Evolutionary conservation across 495 filamentous ascomycete genomes (phyloP).

Genomic region (Penicillium fimorum): DNA sequence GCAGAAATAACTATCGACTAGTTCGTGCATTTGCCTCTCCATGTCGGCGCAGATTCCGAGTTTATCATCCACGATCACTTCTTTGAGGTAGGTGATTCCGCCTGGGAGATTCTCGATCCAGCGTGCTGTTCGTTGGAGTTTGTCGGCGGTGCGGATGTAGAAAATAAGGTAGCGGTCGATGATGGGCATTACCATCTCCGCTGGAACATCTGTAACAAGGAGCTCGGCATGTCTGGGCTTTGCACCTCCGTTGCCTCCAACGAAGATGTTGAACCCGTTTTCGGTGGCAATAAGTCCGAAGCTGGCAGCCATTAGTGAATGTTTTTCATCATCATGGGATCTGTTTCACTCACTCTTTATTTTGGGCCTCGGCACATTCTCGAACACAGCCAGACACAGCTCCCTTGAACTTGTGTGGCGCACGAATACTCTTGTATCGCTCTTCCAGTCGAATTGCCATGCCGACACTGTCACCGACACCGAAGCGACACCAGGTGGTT

Average conservation of each 20-base stretch:
- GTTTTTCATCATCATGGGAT: constrained; percentile 1
- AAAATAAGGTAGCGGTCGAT: constrained; percentile 93
- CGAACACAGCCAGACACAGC: constrained; percentile 90
- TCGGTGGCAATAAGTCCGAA: constrained; percentile 95
- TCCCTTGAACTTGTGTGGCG: constrained; percentile 92
- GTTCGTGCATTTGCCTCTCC: constrained; percentile 84
- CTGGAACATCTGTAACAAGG: constrained; percentile 86
- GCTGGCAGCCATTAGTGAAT: constrained; percentile 38
- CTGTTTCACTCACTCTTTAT: constrained; percentile 68
- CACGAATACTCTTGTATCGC: constrained; percentile 89
- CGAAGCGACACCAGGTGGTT: constrained; percentile 92
- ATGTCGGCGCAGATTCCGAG: constrained; percentile 85
- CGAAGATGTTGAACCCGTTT: constrained; percentile 94
- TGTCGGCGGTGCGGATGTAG: constrained; percentile 96
- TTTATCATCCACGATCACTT: constrained; percentile 85
- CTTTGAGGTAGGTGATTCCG: constrained; percentile 78
- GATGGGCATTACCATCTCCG: constrained; percentile 81
- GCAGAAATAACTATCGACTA: constrained; percentile 89
- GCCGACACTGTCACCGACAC: constrained; percentile 93
- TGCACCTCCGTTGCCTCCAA: constrained; percentile 89
- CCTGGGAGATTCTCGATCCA: constrained; percentile 90
- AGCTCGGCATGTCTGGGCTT: constrained; percentile 83
- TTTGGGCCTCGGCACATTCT: constrained; percentile 94
- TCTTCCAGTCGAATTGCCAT: constrained; percentile 93
- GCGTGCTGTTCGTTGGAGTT: constrained; percentile 87